Percentiles rank a stretch among this genome's conserved stretches.
Conservation (phyloP, 2,329 filamentous ascomycete genomes). For the Colletotrichum australisinense region DNA sequence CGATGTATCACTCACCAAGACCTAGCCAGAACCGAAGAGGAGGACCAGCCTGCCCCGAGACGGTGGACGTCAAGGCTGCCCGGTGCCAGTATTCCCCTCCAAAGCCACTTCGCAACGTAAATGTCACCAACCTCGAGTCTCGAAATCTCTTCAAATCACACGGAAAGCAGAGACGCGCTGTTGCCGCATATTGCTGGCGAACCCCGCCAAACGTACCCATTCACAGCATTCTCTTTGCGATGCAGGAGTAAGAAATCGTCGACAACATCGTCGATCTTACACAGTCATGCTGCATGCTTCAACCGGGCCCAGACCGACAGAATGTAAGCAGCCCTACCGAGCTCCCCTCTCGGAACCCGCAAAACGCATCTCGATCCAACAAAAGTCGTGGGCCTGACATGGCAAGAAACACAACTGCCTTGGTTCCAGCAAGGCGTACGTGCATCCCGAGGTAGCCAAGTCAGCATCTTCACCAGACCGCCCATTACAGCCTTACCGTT, state of each 20-base stretch:
- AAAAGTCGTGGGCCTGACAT: background rate
- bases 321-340: background rate
- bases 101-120: background rate
- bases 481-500: background rate
- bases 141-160: background rate
- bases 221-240: background rate
- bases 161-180: background rate
- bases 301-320: background rate
- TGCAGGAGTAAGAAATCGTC: background rate
- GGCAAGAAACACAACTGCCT: background rate
- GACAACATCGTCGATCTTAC: slow-evolving; percentile 6
- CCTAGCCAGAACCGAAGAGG: background rate
- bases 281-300: background rate
- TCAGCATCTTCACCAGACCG: background rate
- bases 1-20: background rate
- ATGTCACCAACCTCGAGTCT: background rate
- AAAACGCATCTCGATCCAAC: background rate
- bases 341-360: background rate
- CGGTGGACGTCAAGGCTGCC: background rate
- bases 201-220: background rate
- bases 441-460: background rate
- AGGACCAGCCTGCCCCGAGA: background rate
- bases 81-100: background rate
- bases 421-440: background rate
- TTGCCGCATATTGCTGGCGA: background rate